Conservation (phyloP, 306 rosid species). For the Parietaria judaica region DNA sequence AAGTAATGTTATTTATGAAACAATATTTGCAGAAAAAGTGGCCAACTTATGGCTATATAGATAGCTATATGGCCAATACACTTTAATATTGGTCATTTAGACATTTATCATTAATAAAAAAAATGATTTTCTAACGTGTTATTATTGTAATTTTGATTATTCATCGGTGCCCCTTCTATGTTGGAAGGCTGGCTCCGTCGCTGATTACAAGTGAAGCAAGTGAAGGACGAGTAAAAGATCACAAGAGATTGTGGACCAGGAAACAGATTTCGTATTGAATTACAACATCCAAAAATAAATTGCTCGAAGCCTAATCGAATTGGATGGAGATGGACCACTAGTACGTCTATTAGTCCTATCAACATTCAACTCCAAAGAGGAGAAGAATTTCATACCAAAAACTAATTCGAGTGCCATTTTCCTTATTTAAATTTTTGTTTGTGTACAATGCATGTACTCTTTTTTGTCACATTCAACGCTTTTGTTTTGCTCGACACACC, state of each 20-base stretch:
- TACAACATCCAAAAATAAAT: neutral
- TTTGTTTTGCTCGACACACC: neutral
- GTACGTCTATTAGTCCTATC: neutral
- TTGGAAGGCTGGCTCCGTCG: no score
- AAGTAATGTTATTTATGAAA: no score
- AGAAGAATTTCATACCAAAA: conserved; percentile 7
- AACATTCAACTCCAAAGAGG: conserved; percentile 1
- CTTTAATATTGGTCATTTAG: no score
- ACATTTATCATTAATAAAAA: no score
- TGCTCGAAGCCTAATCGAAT: neutral
- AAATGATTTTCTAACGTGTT: no score
- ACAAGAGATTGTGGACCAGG: neutral
- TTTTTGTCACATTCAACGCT: conserved; percentile 22
- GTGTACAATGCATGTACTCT: conserved; percentile 15
- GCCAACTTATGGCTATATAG: no score
- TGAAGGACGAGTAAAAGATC: neutral
- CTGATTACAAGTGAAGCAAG: no score
- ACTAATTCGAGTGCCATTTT: neutral
- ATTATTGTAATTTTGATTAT: no score
- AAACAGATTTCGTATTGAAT: conserved; percentile 1
- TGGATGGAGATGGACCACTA: conserved; percentile 8
- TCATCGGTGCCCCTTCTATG: no score
- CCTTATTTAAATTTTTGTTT: neutral
- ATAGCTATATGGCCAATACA: no score
- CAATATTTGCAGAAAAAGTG: no score